phyloP scores from a whole-genome alignment of 1,284 basidiomycete species.

The Peniophora sp. region DNA sequence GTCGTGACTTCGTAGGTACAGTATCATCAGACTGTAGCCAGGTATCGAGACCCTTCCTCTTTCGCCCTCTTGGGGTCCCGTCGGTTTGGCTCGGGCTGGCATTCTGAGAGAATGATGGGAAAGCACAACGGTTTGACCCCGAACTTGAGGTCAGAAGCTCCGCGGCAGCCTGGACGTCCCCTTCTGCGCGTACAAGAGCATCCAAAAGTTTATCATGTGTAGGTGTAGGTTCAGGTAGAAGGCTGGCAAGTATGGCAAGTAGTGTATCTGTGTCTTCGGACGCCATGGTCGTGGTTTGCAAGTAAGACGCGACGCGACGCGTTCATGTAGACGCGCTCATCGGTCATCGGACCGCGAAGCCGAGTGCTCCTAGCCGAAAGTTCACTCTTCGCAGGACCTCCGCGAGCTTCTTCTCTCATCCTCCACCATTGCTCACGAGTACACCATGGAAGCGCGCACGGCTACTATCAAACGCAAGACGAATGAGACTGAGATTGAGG shows the following conservation, averaged over 20 bases:
- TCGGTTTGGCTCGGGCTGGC: too few relatives aligned
- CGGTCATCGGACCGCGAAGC: background rate
- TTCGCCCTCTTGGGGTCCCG: constrained; percentile 17
- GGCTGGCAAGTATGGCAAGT: constrained; percentile 57
- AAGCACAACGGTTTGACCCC: constrained; percentile 5
- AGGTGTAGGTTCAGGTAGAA: constrained; percentile 32
- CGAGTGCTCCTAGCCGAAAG: background rate
- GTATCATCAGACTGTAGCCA: constrained; percentile 39
- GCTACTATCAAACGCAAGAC: constrained; percentile 84
- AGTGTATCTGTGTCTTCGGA: constrained; percentile 57
- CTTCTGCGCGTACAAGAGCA: constrained; percentile 50
- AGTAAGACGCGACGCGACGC: background rate
- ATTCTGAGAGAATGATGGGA: too few relatives aligned
- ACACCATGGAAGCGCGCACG: constrained; percentile 41
- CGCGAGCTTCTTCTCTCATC: background rate
- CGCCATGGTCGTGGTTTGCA: background rate
- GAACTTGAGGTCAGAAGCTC: constrained; percentile 17
- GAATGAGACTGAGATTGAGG: constrained; percentile 87
- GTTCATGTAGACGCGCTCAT: background rate
- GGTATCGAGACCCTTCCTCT: constrained; percentile 39
- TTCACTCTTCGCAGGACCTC: constrained; percentile 1
- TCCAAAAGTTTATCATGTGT: constrained; percentile 43
- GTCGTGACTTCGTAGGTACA: constrained; percentile 2
- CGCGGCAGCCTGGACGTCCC: constrained; percentile 56
- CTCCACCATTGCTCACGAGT: background rate